Base-by-base conservation (phyloP, 139 green algal genomes). In the Medakamo hakoo region DNA sequence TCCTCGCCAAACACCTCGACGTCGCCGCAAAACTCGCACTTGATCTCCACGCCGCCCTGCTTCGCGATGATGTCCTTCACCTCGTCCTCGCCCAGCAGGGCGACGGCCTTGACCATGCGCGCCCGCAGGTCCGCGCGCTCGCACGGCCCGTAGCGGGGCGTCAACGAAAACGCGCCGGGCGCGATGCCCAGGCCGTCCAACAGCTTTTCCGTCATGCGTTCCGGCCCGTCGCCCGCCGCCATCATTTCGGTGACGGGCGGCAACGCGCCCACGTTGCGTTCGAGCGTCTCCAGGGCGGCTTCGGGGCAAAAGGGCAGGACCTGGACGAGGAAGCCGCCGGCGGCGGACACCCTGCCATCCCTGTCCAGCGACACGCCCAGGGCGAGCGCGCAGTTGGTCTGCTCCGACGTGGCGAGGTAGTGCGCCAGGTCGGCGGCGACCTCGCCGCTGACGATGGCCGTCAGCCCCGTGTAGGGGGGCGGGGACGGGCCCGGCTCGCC, bases 341-440 rank as follows among this genome's bases (percentile, higher is more conserved):
- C 87, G 48, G 81, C 71, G 27, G 73, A 68, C 16, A 90, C 70
- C 1, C 59, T 48, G 40, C 71, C 71, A 32, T 92, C 80, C 18
- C 76, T 71, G 65, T 81, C 71, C 30, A 96, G 77, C 14, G 70
- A 77, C 26, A 95, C 88, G 1, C 88, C 89, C 59, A 94, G 73
- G 0, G 64, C 87, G n/a, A 95, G 65, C 1, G 88, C 89, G n/a
- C 60, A 78, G 71, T 94, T 88, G 22, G 68, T 80, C 71, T 90
- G 83, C 70, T 91, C 84, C 29, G 29, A 72, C 20, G 87, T 78
- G 3, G 59, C 78, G 68, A 97, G 67, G 74, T 97, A 97, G 30
- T 70, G 73, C 0, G 90, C 84, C 23, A 97, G 67, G 78, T 97
- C 90, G 64, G 95, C 88, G 1, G 81, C 90, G 18, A 96, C 66